Evolutionary conservation across 768 basidiomycete species (phyloP), one percentile per base, ranked within the genome.

Genomic region (Boletus patriciae): DNA sequence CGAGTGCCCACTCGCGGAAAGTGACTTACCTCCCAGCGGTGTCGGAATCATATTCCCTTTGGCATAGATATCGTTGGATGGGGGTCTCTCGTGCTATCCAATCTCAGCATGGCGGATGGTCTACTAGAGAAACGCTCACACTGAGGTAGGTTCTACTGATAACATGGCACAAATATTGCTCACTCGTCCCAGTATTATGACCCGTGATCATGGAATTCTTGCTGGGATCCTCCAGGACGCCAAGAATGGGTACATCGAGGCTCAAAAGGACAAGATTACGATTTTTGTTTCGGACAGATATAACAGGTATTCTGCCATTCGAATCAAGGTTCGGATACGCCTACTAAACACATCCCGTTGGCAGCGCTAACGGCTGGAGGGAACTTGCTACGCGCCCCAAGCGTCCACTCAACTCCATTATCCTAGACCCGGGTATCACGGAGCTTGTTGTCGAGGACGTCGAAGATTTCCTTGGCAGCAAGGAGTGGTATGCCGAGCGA

Each of bases 401-500:
- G 66, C 83, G 90, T 6, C 79, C 85, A 11, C 69, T 88, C 15
- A 72, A 74, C 15, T 89, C 88, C 1, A 85, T 92, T 53, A 80
- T 91, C 34, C 74, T 92, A 16, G 87, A 90, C 50, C 83, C 82
- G 10, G 87, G 88, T 0, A 74, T 90, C 46, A 81, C 83, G 51
- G 84, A 90, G 33, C 62, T 82, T 23, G 70, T 92, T 1, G 66
- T 91, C 10, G 76, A 83, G 3, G 91, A 93, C 64, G 87, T 87
- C 10, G 74, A 73, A 8, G 88, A 91, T 62, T 92, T 92, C 62
- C 71, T 92, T 51, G 68, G 69, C 11, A 87, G 84, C 61, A 87
- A 85, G 62, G 54, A 72, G 19, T 92, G 91, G 91, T 92, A 92
- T 60, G 65, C 80, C 2, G 82, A 83, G 12, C 83, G 90, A 50